Evolutionary conservation across 805 yeast species (phyloP).

Genomic region (Blastobotrys parvus): DNA sequence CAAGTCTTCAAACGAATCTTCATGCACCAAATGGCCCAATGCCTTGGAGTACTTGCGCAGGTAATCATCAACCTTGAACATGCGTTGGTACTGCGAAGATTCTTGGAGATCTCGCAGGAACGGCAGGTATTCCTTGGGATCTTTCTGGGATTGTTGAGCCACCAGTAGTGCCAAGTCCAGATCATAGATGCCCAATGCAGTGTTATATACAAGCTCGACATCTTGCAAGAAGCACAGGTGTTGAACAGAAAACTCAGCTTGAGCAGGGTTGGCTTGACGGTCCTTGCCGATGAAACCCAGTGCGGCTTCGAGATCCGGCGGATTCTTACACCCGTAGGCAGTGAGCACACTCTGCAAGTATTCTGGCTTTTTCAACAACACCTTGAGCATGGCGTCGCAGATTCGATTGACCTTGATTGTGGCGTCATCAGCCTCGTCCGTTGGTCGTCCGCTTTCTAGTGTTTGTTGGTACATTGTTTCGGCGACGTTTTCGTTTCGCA

Average conservation of each 20-base stretch:
- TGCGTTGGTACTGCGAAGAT: constrained; percentile 56
- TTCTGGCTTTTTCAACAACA: constrained; percentile 40
- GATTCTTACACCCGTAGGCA: constrained; percentile 85
- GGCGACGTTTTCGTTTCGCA: constrained; percentile 80
- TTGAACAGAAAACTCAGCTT: constrained; percentile 58
- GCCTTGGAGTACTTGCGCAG: constrained; percentile 65
- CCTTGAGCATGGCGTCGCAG: constrained; percentile 60
- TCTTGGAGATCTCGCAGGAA: constrained; percentile 73
- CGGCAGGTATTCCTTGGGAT: constrained; percentile 94
- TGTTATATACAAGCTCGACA: constrained; percentile 70
- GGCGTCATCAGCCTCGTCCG: not conserved
- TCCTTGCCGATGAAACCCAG: constrained; percentile 51
- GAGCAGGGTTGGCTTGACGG: constrained; percentile 35
- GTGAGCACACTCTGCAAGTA: constrained; percentile 77
- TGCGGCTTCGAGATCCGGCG: constrained; percentile 77
- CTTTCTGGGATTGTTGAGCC: constrained; percentile 96
- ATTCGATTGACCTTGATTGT: constrained; percentile 55
- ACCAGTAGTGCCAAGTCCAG: constrained; percentile 69
- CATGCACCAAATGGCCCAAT: constrained; percentile 53
- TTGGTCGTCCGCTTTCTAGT: constrained; percentile 5
- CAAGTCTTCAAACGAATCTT: constrained; percentile 44
- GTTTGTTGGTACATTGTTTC: constrained; percentile 79
- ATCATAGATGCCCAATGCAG: constrained; percentile 75
- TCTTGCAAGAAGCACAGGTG: constrained; percentile 89
- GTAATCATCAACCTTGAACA: constrained; percentile 71